A percentile compares a stretch with the other conserved stretches of the same genome.
Evolutionary conservation across 106 monocot genomes (phyloP).

Genomic region (Narthecium ossifragum): DNA sequence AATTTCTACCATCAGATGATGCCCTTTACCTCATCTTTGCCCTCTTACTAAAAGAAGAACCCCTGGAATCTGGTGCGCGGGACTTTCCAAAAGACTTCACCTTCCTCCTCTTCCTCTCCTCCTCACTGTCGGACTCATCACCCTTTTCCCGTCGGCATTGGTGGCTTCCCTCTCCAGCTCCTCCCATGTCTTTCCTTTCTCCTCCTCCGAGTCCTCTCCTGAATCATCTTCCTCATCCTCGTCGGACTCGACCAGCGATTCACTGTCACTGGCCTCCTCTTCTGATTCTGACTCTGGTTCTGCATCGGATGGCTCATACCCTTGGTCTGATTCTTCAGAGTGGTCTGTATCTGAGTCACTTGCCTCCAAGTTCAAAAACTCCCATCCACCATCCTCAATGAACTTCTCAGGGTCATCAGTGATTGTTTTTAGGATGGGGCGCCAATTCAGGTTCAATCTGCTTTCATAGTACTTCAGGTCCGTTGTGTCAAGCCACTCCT

Average conservation of each 20-base stretch:
- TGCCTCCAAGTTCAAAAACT: conserved; percentile 41
- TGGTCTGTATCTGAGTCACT: conserved; percentile 36
- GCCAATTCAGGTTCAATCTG: conserved; percentile 42
- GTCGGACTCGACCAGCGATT: conserved; percentile 39
- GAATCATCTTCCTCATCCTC: conserved; percentile 30
- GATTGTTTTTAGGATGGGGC: conserved; percentile 42
- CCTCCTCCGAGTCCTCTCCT: conserved; percentile 40
- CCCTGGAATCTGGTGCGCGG: conserved; percentile 17
- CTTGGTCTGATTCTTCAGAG: conserved; percentile 37
- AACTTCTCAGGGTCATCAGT: conserved; percentile 49
- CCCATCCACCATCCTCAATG: conserved; percentile 46
- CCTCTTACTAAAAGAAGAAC: conserved; percentile 14
- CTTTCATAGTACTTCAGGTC: conserved; percentile 45
- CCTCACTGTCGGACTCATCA: conserved; percentile 37
- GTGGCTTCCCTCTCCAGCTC: conserved; percentile 41
- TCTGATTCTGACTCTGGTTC: conserved; percentile 27
- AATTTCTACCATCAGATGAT: too few relatives aligned
- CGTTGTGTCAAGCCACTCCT: conserved; percentile 47
- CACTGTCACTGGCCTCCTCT: conserved; percentile 25
- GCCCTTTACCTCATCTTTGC: conserved; percentile 26
- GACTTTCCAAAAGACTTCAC: conserved; percentile 27
- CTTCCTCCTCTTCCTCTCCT: conserved; percentile 32
- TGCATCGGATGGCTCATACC: conserved; percentile 35
- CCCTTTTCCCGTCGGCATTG: conserved; percentile 40
- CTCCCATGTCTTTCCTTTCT: conserved; percentile 47